Conservation (phyloP, 2,329 filamentous ascomycete genomes). For the Colletotrichum spaethianum region DNA sequence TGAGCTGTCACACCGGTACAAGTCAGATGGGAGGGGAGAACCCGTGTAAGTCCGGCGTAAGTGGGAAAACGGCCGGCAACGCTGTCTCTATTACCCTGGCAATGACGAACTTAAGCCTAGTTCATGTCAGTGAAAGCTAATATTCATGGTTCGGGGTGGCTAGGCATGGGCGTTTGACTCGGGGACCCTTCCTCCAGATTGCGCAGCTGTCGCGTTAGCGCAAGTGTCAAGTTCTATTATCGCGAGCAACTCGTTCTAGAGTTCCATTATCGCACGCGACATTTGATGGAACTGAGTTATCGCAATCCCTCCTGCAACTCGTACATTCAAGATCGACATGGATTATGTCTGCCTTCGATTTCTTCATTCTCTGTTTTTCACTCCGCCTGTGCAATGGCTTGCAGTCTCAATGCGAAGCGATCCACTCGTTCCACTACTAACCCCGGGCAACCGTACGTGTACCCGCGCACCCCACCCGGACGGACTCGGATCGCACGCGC, state of each 20-base stretch:
- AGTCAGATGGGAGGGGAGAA: slow-evolving; percentile 2
- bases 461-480: slow-evolving; percentile 8
- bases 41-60: background rate
- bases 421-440: background rate
- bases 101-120: background rate
- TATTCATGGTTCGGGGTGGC: slow-evolving; percentile 8
- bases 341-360: background rate
- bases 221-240: background rate
- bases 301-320: background rate
- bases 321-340: too few species aligned
- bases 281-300: background rate
- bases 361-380: background rate
- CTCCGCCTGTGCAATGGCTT: background rate
- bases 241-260: slow-evolving; percentile 1
- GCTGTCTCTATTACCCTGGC: background rate
- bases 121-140: background rate
- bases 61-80: slow-evolving; percentile 16
- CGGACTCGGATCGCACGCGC: slow-evolving; percentile 18
- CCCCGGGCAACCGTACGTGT: background rate
- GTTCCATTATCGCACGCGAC: background rate
- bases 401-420: slow-evolving; percentile 1
- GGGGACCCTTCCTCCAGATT: slow-evolving; percentile 9
- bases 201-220: slow-evolving; percentile 19
- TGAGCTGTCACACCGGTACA: background rate
- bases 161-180: slow-evolving; percentile 24